Evolutionary conservation across 1,284 basidiomycete genomes (phyloP).

Genomic region (Trichosporon asahii): DNA sequence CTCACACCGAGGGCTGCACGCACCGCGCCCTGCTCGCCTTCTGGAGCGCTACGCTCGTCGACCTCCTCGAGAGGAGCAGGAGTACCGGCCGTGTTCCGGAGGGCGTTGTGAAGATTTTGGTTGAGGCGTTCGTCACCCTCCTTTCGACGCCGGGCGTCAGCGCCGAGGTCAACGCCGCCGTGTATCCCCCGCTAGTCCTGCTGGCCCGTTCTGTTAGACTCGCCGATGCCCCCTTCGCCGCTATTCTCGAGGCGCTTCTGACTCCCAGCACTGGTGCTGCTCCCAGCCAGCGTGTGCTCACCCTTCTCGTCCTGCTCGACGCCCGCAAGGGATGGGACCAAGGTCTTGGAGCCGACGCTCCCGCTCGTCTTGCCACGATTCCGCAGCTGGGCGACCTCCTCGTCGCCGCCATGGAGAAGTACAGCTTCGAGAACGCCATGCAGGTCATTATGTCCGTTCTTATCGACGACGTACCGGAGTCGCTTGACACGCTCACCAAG

Average conservation of each 20-base stretch:
- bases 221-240: conserved; percentile 45
- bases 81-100: conserved; percentile 32
- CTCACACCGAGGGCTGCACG: conserved; percentile 57
- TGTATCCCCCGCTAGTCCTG: conserved; percentile 50
- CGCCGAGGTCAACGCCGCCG: conserved; percentile 47
- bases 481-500: conserved; percentile 25
- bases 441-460: conserved; percentile 29
- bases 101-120: conserved; percentile 47
- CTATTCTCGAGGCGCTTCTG: conserved; percentile 39
- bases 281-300: conserved; percentile 45
- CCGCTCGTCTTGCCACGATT: conserved; percentile 30
- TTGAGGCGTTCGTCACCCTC: conserved; percentile 45
- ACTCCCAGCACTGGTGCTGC: conserved; percentile 43
- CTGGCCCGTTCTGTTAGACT: conserved; percentile 43
- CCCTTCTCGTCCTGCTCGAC: conserved; percentile 47
- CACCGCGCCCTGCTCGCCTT: conserved; percentile 80
- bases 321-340: conserved; percentile 35
- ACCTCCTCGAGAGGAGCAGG: conserved; percentile 63
- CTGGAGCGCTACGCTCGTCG: conserved; percentile 75
- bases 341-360: conserved; percentile 35
- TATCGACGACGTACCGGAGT: conserved; percentile 24
- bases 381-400: conserved; percentile 39
- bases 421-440: conserved; percentile 41
- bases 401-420: conserved; percentile 42
- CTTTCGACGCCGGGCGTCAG: conserved; percentile 36